Evolutionary conservation across 1,284 basidiomycete genomes (phyloP).

Genomic region (Apiotrichum porosum): DNA sequence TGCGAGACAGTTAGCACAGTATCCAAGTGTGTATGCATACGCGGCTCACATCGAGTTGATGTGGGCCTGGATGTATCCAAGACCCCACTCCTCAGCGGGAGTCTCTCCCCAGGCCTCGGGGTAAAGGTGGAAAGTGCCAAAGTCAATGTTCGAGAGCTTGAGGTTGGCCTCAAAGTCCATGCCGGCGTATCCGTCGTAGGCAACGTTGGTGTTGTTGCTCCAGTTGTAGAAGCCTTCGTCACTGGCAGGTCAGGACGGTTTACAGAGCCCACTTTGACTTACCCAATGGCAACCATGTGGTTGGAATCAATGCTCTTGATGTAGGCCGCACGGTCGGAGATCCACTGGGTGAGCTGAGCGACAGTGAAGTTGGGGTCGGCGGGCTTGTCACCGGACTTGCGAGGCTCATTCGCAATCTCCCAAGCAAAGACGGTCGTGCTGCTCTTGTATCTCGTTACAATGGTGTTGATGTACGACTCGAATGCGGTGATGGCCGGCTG

Average conservation of each 20-base stretch:
- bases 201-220: slow-evolving; percentile 54
- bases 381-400: slow-evolving; percentile 51
- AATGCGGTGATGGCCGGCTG: slow-evolving; percentile 54
- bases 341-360: slow-evolving; percentile 54
- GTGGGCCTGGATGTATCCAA: neutral
- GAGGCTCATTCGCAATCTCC: slow-evolving; percentile 63
- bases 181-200: slow-evolving; percentile 56
- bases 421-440: slow-evolving; percentile 57
- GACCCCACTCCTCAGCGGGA: neutral
- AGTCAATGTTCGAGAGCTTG: slow-evolving; percentile 6
- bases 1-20: neutral
- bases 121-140: slow-evolving; percentile 12
- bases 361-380: slow-evolving; percentile 51
- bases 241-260: no score
- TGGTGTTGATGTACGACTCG: slow-evolving; percentile 57
- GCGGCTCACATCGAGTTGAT: neutral
- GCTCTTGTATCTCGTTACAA: slow-evolving; percentile 57
- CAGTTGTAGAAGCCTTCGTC: slow-evolving; percentile 57
- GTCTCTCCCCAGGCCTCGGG: neutral
- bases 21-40: no score
- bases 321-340: slow-evolving; percentile 52
- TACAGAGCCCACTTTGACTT: no score
- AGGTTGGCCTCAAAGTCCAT: slow-evolving; percentile 5
- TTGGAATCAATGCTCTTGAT: slow-evolving; percentile 57
- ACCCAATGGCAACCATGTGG: slow-evolving; percentile 61